Evolutionary conservation across 2,329 filamentous ascomycete species (phyloP).

Genomic region (Gyromitra esculenta): DNA sequence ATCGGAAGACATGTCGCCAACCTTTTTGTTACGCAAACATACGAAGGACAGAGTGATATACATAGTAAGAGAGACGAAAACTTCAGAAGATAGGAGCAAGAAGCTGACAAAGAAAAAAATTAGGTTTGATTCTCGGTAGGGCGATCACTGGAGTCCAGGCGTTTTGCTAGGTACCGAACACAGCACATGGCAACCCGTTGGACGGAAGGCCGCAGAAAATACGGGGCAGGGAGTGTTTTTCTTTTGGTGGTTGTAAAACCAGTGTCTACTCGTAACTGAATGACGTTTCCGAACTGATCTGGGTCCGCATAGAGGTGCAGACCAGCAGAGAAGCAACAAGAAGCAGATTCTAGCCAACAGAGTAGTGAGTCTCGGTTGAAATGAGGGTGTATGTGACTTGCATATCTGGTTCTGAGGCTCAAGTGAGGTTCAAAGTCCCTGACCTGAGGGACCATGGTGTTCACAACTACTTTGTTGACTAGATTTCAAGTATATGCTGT

Average conservation of each 20-base stretch:
- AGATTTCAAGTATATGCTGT: too few relatives aligned
- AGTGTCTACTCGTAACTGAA: background rate
- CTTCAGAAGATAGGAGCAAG: background rate
- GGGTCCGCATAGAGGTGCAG: too few relatives aligned
- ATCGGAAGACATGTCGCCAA: constrained; percentile 97
- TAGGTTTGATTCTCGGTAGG: constrained; percentile 75
- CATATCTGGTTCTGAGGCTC: too few relatives aligned
- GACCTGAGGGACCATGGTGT: too few relatives aligned
- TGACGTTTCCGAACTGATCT: too few relatives aligned
- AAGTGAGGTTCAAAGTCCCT: too few relatives aligned
- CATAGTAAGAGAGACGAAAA: constrained; percentile 73
- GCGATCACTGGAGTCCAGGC: constrained; percentile 80
- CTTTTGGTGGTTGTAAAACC: background rate
- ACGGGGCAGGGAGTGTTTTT: background rate
- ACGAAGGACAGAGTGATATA: constrained; percentile 98
- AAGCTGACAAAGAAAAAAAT: constrained; percentile 43
- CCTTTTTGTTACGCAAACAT: constrained; percentile 95
- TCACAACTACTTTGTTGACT: too few relatives aligned
- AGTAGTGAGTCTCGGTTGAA: too few relatives aligned
- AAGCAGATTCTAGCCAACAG: too few relatives aligned
- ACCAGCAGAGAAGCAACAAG: too few relatives aligned
- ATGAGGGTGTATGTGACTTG: too few relatives aligned
- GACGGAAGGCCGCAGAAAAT: background rate
- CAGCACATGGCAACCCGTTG: background rate
- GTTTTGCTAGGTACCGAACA: constrained; percentile 63